phyloP scores from a whole-genome alignment of 176 grass and related monocot species.

The Chloris gayana region DNA sequence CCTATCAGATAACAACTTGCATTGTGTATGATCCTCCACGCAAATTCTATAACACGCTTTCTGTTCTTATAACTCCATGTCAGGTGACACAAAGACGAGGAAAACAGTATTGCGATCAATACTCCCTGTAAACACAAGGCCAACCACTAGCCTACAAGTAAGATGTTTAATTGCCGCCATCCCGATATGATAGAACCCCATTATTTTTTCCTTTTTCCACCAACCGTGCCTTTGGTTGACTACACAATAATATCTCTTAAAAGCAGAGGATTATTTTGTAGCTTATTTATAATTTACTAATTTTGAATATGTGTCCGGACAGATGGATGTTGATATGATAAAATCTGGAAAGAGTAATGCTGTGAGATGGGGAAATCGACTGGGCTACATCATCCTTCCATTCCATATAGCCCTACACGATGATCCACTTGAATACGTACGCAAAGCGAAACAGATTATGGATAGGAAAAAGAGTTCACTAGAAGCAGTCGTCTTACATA shows the following conservation, averaged over 20 bases:
- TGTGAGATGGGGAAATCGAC: constrained; percentile 54
- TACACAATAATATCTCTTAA: background rate
- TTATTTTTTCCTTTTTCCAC: too few species aligned
- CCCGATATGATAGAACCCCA: background rate
- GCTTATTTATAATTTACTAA: background rate
- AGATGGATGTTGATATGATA: constrained; percentile 57
- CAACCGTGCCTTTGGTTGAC: too few species aligned
- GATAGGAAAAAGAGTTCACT: constrained; percentile 74
- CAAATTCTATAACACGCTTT: background rate
- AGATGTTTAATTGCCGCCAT: too few species aligned
- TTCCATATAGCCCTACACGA: constrained; percentile 45
- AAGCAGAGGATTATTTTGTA: background rate
- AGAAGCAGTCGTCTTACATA: constrained; percentile 42
- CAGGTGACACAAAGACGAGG: constrained; percentile 41
- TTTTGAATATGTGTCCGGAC: background rate
- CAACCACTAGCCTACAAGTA: constrained; percentile 53
- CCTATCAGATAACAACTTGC: background rate
- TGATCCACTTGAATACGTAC: constrained; percentile 64
- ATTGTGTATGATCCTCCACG: background rate
- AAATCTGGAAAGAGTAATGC: constrained; percentile 24
- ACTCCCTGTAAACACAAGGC: constrained; percentile 59
- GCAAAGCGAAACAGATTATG: constrained; percentile 41
- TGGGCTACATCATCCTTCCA: constrained; percentile 54
- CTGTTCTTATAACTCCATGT: background rate
- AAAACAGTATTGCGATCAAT: constrained; percentile 47